Conservation (phyloP, 352 stramenopile species). For the Discostella stelligera region DNA sequence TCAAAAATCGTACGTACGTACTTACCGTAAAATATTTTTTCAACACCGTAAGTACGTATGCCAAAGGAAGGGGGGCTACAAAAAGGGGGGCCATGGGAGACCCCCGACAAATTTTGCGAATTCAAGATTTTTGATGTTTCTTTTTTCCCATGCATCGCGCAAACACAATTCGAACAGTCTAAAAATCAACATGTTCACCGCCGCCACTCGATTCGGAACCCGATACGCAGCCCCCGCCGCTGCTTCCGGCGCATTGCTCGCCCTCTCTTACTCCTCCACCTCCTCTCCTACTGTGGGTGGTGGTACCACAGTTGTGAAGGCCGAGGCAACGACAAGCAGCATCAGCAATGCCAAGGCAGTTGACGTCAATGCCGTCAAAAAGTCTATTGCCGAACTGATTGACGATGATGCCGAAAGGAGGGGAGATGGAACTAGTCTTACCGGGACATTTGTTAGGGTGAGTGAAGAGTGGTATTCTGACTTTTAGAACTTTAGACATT, state of each 20-base stretch:
- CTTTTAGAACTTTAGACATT: background rate
- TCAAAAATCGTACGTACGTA: no score
- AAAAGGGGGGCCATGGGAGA: no score
- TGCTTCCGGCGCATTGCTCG: conserved; percentile 31
- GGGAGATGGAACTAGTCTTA: conserved; percentile 66
- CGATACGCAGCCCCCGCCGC: conserved; percentile 26
- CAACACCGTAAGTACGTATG: no score
- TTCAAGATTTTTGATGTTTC: no score
- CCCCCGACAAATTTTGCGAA: no score
- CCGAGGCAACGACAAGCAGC: conserved; percentile 29
- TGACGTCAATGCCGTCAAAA: conserved; percentile 63
- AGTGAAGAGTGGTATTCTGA: background rate
- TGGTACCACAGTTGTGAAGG: conserved; percentile 4
- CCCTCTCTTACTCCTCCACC: conserved; percentile 20
- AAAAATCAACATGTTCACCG: conserved; percentile 28
- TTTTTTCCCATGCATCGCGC: no score
- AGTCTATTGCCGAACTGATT: conserved; percentile 71
- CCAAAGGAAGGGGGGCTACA: no score
- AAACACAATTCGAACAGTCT: no score
- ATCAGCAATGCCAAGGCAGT: conserved; percentile 21
- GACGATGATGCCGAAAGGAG: conserved; percentile 71
- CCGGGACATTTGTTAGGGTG: conserved; percentile 43
- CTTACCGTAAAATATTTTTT: no score
- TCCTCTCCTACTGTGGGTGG: background rate
- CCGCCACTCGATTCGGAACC: conserved; percentile 20